Conservation (phyloP, 805 yeast genomes). For the Torulaspora gathmanii region DNA sequence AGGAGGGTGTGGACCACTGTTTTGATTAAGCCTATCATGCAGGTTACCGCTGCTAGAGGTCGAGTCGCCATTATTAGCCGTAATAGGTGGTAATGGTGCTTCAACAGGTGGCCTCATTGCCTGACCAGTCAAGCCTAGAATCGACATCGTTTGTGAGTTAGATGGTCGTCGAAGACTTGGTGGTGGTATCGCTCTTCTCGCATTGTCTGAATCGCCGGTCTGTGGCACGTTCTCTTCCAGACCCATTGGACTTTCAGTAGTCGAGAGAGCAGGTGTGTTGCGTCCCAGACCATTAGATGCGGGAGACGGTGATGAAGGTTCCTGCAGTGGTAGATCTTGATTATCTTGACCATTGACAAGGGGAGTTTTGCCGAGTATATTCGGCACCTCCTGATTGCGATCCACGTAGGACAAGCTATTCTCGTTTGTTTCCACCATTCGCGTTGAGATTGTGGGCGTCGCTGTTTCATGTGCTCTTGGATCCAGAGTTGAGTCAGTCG, state of each 20-base stretch:
- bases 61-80: neutral
- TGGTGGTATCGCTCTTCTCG: neutral
- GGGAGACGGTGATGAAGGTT: slow-evolving; percentile 13
- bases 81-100: slow-evolving; percentile 12
- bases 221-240: neutral
- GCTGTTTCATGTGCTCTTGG: slow-evolving; percentile 15
- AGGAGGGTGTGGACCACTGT: neutral
- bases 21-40: neutral
- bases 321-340: slow-evolving; percentile 9
- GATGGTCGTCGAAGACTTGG: slow-evolving; percentile 8
- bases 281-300: slow-evolving; percentile 3
- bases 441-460: slow-evolving; percentile 10
- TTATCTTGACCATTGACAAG: slow-evolving; percentile 11
- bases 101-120: slow-evolving; percentile 4
- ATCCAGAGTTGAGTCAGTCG: slow-evolving; percentile 17
- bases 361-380: slow-evolving; percentile 23
- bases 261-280: slow-evolving; percentile 6
- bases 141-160: slow-evolving; percentile 4
- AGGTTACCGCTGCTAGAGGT: neutral
- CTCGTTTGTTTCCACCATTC: slow-evolving; percentile 5
- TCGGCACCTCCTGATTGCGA: slow-evolving; percentile 18
- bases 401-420: slow-evolving; percentile 15
- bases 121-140: slow-evolving; percentile 15
- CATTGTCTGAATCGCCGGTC: neutral
- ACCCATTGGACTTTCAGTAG: slow-evolving; percentile 1